Percentiles rank a stretch among this genome's conserved stretches.
Conservation (phyloP, 179 eudicot species). For the Camellia oleifera region DNA sequence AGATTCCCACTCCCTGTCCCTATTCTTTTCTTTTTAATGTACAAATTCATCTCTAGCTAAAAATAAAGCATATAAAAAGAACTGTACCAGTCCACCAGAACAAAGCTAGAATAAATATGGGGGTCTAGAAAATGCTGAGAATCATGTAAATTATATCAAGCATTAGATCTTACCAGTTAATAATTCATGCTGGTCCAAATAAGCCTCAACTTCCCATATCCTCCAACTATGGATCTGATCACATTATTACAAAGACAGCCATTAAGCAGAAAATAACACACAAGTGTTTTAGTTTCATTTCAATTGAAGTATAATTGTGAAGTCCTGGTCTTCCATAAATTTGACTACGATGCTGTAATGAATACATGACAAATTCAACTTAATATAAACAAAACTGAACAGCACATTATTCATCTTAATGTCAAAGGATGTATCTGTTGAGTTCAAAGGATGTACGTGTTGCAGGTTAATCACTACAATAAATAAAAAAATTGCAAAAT, state of each 20-base stretch:
- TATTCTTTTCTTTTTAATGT: not conserved
- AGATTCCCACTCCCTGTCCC: not conserved
- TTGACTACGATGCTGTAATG: not conserved
- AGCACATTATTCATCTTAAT: too few relatives aligned
- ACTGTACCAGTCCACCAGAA: not conserved
- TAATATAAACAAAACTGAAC: not conserved
- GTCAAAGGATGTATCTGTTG: not conserved
- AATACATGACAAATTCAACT: not conserved
- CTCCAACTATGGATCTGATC: constrained; percentile 92
- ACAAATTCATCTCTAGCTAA: not conserved
- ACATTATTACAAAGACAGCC: constrained; percentile 16
- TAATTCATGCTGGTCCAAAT: constrained; percentile 62
- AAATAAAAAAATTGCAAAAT: not conserved
- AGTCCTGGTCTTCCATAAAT: not conserved
- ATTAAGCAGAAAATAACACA: constrained; percentile 6
- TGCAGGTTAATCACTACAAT: not conserved
- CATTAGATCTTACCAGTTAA: constrained; percentile 56
- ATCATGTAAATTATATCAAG: constrained; percentile 17
- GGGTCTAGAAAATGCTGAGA: not conserved
- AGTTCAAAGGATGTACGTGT: not conserved
- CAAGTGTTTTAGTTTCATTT: too few relatives aligned
- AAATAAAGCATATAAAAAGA: not conserved
- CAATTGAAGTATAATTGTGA: too few relatives aligned
- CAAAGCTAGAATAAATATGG: not conserved
- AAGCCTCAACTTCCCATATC: constrained; percentile 93